Conservation (phyloP, 352 stramenopile species). For the Globisporangium ultimum region DNA sequence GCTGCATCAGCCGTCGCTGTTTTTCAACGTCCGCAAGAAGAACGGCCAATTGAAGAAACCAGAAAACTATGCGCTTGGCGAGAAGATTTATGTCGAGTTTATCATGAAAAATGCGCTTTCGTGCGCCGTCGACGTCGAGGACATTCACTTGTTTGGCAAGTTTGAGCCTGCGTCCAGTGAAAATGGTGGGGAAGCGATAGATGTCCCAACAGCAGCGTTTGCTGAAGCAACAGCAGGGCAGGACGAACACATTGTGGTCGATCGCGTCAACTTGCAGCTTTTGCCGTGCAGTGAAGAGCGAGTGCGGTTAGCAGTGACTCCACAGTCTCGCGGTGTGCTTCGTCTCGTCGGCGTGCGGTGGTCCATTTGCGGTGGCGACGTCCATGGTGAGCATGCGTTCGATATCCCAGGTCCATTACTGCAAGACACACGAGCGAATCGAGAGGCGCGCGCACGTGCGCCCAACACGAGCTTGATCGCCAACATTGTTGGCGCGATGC, state of each 20-base stretch:
- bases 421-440: constrained; percentile 74
- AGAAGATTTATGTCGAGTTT: constrained; percentile 86
- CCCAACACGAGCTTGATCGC: constrained; percentile 76
- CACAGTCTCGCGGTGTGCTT: constrained; percentile 52
- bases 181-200: constrained; percentile 22
- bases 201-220: constrained; percentile 27
- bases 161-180: constrained; percentile 35
- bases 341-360: constrained; percentile 71
- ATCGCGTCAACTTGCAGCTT: constrained; percentile 72
- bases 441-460: constrained; percentile 65
- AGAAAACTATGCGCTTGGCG: constrained; percentile 62
- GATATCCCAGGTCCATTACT: constrained; percentile 75
- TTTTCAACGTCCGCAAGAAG: constrained; percentile 57
- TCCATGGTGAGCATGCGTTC: constrained; percentile 80
- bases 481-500: constrained; percentile 69
- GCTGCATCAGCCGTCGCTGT: constrained; percentile 39
- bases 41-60: constrained; percentile 34
- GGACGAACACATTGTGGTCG: constrained; percentile 45
- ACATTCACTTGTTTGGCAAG: constrained; percentile 79
- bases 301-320: constrained; percentile 63
- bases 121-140: constrained; percentile 75
- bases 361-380: constrained; percentile 80
- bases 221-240: background rate
- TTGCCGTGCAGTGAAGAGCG: constrained; percentile 73
- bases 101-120: constrained; percentile 86